Conservation (phyloP, 1,139 yeast genomes). For the Pichia sp. region DNA sequence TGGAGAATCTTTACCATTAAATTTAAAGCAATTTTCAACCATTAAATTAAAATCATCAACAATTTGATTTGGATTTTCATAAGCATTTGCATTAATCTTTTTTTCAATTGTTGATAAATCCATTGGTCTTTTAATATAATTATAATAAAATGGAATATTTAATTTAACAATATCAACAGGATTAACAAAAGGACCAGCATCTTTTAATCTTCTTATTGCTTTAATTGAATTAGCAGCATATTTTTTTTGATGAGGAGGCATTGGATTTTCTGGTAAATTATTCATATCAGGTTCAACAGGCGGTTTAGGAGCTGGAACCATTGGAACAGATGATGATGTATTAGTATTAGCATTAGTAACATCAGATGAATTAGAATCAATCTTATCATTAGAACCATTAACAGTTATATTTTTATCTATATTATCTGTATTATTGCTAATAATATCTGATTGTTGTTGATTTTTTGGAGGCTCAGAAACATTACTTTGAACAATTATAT, state of each 20-base stretch:
- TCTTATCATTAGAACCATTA: too few relatives aligned
- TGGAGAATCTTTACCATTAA: conserved; percentile 78
- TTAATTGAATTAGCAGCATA: conserved; percentile 62
- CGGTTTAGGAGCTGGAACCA: conserved; percentile 66
- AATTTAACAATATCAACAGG: conserved; percentile 90
- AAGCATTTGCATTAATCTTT: conserved; percentile 64
- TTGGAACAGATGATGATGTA: conserved; percentile 20
- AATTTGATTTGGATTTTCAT: conserved; percentile 62
- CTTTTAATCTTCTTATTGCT: conserved; percentile 84
- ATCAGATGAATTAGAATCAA: too few relatives aligned
- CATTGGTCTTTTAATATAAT: conserved; percentile 84
- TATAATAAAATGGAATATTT: conserved; percentile 86
- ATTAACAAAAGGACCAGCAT: conserved; percentile 80
- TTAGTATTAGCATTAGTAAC: too few relatives aligned
- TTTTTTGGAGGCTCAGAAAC: background rate
- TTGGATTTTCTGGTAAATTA: conserved; percentile 60
- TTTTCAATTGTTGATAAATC: conserved; percentile 86
- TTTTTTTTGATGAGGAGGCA: conserved; percentile 81
- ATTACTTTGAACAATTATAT: too few relatives aligned
- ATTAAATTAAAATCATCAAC: conserved; percentile 78
- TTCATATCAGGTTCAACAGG: conserved; percentile 66
- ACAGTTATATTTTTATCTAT: too few relatives aligned
- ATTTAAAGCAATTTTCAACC: conserved; percentile 73
- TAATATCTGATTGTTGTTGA: too few relatives aligned
- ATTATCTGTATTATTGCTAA: too few relatives aligned